These are phyloP conservation scores for Zizania palustris DNA, from an alignment of 202 grass and related monocot genomes.

Conservation along the genomic window DNA sequence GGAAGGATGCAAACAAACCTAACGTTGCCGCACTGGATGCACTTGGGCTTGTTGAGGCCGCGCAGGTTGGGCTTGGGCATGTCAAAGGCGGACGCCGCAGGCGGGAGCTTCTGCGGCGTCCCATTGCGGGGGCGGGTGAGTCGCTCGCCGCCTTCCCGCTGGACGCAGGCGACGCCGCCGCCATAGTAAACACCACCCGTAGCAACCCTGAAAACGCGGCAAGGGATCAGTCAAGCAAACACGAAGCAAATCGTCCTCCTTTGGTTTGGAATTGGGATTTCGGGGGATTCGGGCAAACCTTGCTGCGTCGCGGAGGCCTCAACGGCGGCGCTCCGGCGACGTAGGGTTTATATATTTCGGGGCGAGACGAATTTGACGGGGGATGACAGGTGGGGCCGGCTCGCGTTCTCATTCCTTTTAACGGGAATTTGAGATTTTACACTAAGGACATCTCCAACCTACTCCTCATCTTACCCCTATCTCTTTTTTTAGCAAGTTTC, in stretches of 20 bases:
- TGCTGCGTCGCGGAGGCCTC: background rate
- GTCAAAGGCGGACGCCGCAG: constrained; percentile 52
- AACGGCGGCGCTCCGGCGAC: constrained; percentile 2
- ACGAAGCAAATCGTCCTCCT: background rate
- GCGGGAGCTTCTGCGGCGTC: constrained; percentile 56
- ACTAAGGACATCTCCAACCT: too few relatives aligned
- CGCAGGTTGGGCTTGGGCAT: constrained; percentile 76
- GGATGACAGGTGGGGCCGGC: background rate
- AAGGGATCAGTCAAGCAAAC: background rate
- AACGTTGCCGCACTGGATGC: constrained; percentile 95
- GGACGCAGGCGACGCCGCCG: constrained; percentile 38
- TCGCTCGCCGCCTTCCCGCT: constrained; percentile 56
- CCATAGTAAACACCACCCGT: background rate
- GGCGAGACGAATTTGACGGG: background rate
- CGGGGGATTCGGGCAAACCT: background rate
- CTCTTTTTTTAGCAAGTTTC: too few relatives aligned
- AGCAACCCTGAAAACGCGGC: background rate
- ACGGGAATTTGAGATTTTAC: too few relatives aligned
- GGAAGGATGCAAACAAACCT: too few relatives aligned
- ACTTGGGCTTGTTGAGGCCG: constrained; percentile 96
- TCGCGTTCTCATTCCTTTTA: too few relatives aligned
- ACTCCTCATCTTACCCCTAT: too few relatives aligned
- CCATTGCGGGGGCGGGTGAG: constrained; percentile 45
- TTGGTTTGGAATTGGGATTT: background rate
- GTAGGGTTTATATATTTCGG: background rate